Evolutionary conservation across 192 early-diverging fungal species (phyloP).

Genomic region (Mortierella hygrophila): DNA sequence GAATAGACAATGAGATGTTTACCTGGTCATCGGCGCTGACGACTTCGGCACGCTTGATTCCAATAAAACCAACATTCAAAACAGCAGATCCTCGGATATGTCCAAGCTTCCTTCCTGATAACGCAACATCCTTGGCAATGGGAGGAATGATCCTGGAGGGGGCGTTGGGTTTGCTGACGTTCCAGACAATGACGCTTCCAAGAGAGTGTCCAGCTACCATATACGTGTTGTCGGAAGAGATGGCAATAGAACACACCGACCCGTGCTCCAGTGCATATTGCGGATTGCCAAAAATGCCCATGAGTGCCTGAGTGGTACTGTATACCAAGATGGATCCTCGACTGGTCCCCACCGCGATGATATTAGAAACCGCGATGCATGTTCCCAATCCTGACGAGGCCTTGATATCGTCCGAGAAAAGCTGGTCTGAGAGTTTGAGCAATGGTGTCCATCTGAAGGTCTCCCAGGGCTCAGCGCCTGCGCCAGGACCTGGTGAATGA

Average conservation of each 20-base stretch:
- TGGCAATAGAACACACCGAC: constrained; percentile 68
- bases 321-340: constrained; percentile 70
- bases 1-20: constrained; percentile 1
- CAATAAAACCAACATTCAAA: constrained; percentile 69
- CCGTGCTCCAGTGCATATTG: constrained; percentile 64
- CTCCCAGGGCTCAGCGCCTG: constrained; percentile 64
- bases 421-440: constrained; percentile 66
- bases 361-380: constrained; percentile 59
- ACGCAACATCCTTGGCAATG: constrained; percentile 57
- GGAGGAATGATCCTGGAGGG: constrained; percentile 67
- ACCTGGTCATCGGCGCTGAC: constrained; percentile 69
- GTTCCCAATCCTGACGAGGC: constrained; percentile 32
- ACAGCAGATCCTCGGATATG: constrained; percentile 69
- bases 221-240: constrained; percentile 67
- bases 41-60: constrained; percentile 66
- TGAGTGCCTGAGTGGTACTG: constrained; percentile 62
- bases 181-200: constrained; percentile 71
- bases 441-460: constrained; percentile 71
- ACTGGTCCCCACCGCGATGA: constrained; percentile 72
- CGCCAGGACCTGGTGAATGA: constrained; percentile 43
- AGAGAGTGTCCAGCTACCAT: constrained; percentile 68
- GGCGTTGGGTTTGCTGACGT: constrained; percentile 58
- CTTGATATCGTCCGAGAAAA: constrained; percentile 63
- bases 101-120: constrained; percentile 65
- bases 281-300: constrained; percentile 42